Base-by-base conservation (phyloP, 345 rosid species). In the Lepidium sativum region DNA sequence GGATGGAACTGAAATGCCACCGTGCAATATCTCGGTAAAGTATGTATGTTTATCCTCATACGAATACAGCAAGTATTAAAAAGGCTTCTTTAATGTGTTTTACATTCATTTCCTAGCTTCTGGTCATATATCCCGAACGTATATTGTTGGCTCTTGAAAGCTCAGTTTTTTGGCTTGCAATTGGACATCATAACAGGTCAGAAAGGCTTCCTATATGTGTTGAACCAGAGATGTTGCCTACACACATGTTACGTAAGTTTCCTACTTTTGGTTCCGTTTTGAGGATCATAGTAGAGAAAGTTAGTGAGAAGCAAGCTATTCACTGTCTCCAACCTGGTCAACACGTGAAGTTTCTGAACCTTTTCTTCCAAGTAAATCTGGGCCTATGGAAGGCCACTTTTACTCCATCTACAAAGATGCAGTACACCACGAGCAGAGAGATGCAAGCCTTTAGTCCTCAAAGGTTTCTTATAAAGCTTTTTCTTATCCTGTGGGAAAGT, bases 201-300 rank as follows among this genome's bases (percentile, higher is more conserved):
- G 59, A 64, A 38, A 71, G 70, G 65, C 44, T 71, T 49, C 65
- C 66, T 40, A 49, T 71, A 43, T 57, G 60, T 49, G 70, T 71
- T 0, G 70, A 71, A 71, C 75, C 75, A 8, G 54, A 56, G 23
- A 64, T 55, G 53, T 11, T 71, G 59, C 70, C 60, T 6, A 49
- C 32, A 2, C 20, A 56, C 12, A 44, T 56, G 8, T 21, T 71
- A 49, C 60, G 70, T 6, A 25, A 40, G 5, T 71, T 64, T 71
- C 75, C 75, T 49, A 71, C 75, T 65, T 63, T 41, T 64, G 75
- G 75, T 48, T 64, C 75, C 1, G 54, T 71, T 59, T 40, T 71
- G 70, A 71, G 70, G 60, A 65, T 71, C 57, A 6, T 29, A 15
- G 70, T 71, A 40, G 65, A 65, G 4, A 33, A 37, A 40, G 40